Base-by-base conservation (phyloP, 768 basidiomycete species). In the Paxillus involutus region DNA sequence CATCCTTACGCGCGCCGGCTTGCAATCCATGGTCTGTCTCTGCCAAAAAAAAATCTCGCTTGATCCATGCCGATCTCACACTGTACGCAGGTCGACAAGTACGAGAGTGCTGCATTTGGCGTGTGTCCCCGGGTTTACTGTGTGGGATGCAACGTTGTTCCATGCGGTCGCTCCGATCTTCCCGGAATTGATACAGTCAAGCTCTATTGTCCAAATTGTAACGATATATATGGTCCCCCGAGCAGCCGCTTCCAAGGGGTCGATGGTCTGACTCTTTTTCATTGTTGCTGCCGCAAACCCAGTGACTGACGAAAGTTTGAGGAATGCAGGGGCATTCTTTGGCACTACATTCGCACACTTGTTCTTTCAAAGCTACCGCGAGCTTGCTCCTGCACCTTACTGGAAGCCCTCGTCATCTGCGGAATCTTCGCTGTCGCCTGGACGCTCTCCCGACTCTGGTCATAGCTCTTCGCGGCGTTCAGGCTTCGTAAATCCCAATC, bases 321-420 rank as follows among this genome's bases (percentile, higher is more conserved):
- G 53, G 58, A 58, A 59, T 56, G 35, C 58, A 98, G 95, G 96
- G 58, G 97, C 97, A 11, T 99, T 98, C 76, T 99, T 99, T 75
- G 97, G 97, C 19, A 98, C 96, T 0, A 98, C 96, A n/a, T 99
- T 99, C 71, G 80, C 95, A 1, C 94, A 98, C 65, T 80, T 99
- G 24, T 96, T 98, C 76, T 98, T 98, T 81, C 94, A 98, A 68
- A 94, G 91, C 58, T 98, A 96, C 75, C 90, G 91, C 24, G 94
- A 96, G 68, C 82, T 95, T n/a, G 85, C 92, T 9, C 91, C 95
- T 0, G 91, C 93, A 24, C 93, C 95, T 2, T 98, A 94, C 75
- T 94, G 84, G 83, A 91, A 89, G 59, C 80, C 84, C n/a, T 76
- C 80, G 12, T 72, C 82, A 2, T 80, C 81, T 13, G 77, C 80